Evolutionary conservation across 73 alveolate genomes (phyloP).

Genomic region (Tetrahymena borealis): DNA sequence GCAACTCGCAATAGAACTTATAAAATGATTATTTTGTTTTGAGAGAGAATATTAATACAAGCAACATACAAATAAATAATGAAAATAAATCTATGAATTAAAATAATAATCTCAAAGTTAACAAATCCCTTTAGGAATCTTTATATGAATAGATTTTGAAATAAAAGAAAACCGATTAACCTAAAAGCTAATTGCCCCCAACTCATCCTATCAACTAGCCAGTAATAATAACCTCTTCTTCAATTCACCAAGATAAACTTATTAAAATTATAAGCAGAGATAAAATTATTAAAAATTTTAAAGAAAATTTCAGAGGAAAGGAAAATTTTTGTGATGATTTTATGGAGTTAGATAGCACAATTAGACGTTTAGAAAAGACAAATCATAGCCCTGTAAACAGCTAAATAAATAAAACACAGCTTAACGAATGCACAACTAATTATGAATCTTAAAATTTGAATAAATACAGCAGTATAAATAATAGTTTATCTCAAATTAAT

Average conservation of each 20-base stretch:
- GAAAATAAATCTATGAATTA: neutral
- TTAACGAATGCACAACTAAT: neutral
- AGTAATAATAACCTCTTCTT: neutral
- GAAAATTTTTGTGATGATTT: neutral
- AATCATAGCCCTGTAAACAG: neutral
- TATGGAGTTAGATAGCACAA: neutral
- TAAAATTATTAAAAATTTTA: neutral
- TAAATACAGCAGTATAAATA: no score
- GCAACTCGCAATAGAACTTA: neutral
- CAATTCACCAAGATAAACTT: neutral
- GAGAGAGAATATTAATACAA: neutral
- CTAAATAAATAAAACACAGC: neutral
- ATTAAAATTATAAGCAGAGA: neutral
- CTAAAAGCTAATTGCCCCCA: neutral
- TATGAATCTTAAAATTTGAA: neutral
- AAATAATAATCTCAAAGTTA: no score
- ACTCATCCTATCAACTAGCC: neutral
- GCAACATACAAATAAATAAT: neutral
- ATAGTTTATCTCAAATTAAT: no score
- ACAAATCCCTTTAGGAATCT: neutral
- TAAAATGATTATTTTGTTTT: neutral
- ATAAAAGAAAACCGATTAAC: neutral
- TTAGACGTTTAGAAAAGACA: neutral
- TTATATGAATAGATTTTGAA: neutral
- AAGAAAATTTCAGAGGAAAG: neutral